A percentile compares a stretch with the other conserved stretches of the same genome.
Conservation (phyloP, 2,329 filamentous ascomycete species). For the Clonostachys sp. region DNA sequence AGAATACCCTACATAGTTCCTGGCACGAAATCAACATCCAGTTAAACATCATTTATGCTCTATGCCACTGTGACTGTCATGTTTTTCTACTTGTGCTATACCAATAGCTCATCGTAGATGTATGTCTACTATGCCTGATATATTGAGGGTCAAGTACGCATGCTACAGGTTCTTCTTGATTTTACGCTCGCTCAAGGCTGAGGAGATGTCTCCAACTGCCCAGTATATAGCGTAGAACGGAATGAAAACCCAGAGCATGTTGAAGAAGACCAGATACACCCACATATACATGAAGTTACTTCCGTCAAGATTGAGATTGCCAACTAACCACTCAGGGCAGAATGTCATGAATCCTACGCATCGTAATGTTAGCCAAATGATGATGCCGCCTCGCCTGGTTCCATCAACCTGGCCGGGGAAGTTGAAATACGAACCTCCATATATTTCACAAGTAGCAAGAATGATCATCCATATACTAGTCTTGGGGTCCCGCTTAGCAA, state of each 20-base stretch:
- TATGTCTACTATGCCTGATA: too few species aligned
- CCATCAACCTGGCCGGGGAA: background rate
- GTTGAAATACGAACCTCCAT: conserved; percentile 43
- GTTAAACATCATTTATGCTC: background rate
- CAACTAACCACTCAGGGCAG: conserved; percentile 63
- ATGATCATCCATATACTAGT: conserved; percentile 60
- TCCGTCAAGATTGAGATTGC: conserved; percentile 56
- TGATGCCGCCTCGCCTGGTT: too few species aligned
- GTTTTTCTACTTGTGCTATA: too few species aligned
- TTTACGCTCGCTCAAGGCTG: conserved; percentile 36
- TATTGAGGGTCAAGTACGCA: too few species aligned
- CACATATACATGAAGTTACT: conserved; percentile 66
- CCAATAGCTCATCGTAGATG: too few species aligned
- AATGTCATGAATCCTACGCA: conserved; percentile 65
- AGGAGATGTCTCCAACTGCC: conserved; percentile 47
- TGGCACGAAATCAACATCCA: background rate
- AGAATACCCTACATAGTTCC: too few species aligned
- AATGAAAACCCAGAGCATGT: conserved; percentile 62
- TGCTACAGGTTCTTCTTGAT: conserved; percentile 15
- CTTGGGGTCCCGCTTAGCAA: conserved; percentile 48
- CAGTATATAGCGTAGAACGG: conserved; percentile 56
- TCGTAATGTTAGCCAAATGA: background rate
- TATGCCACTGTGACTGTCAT: too few species aligned
- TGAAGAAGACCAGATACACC: conserved; percentile 67
- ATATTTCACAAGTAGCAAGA: conserved; percentile 61